Base-by-base conservation (phyloP, 495 filamentous ascomycete genomes). In the Rhypophila decipiens region DNA sequence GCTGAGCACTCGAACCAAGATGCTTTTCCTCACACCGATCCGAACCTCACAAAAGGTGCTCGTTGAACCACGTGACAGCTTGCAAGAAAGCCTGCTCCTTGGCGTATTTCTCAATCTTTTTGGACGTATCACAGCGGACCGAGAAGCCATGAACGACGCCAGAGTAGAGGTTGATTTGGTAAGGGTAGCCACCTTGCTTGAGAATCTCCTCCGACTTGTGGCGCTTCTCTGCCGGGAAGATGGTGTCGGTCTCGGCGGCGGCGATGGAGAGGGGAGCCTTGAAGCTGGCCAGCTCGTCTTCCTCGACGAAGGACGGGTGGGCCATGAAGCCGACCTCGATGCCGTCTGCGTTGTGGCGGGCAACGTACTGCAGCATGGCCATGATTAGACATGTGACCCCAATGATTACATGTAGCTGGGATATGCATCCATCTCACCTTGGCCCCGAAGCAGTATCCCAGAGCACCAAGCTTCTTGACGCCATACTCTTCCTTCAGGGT, bases 51-150 rank as follows among this genome's bases (percentile, higher is more conserved):
- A 20, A 71, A 38, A 79, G 66, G 44, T 61, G 64, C 37, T 64
- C 55, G 46, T 85, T 75, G 58, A 94, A 93, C 88, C 89, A 95
- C 39, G 64, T 58, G 38, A 90, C 72, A 44, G 88, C 87, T 71
- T 94, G 88, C 45, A 74, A 59, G 60, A 93, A 93, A 21, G 88
- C 88, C 70, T 85, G 79, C 72, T 96, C 87, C 76, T 90, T 90
- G 40, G 87, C 84, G 51, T 74, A 93, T 72, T 82, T 87, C 63
- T 78, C 64, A 35, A 67, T 44, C 59, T 76, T 78, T 45, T 83
- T 73, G 52, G 51, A 76, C 34, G 78, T 51, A 56, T 93, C 86
- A 31, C 73, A 68, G 24, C 87, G 75, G 20, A 91, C 82, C n/a
- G 83, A 71, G 55, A 94, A 96, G 7, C 90, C 90, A 62, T 95